Conservation (phyloP, 208 protist genomes). For the Leishmania major region DNA sequence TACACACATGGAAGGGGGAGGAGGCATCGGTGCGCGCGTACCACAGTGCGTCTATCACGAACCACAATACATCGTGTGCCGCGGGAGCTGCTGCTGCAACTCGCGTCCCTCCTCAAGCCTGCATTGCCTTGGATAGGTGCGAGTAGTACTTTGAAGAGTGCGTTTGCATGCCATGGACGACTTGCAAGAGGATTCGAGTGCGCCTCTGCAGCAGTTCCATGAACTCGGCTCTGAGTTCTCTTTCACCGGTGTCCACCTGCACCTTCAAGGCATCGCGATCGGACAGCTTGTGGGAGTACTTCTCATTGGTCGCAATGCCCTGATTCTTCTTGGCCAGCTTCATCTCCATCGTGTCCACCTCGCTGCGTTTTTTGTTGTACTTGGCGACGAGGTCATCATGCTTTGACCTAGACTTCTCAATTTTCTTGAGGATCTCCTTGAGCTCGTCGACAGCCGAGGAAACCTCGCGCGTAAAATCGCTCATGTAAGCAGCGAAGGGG, state of each 20-base stretch:
- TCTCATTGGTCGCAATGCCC: conserved; percentile 42
- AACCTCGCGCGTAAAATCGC: conserved; percentile 58
- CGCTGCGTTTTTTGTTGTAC: conserved; percentile 40
- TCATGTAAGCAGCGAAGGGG: conserved; percentile 52
- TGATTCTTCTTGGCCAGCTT: conserved; percentile 76
- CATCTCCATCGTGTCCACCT: conserved; percentile 42
- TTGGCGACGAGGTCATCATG: conserved; percentile 32
- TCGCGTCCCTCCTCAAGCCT: conserved; percentile 1
- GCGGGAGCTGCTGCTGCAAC: neutral
- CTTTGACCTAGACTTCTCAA: conserved; percentile 29
- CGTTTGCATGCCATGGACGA: conserved; percentile 28
- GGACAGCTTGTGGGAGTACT: conserved; percentile 43
- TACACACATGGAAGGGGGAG: neutral
- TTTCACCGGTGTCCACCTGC: conserved; percentile 31
- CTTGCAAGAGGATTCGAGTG: conserved; percentile 28
- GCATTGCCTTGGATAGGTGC: conserved; percentile 16
- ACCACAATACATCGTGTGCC: neutral
- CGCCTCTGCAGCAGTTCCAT: conserved; percentile 35
- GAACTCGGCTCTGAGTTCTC: conserved; percentile 24
- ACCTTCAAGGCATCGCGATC: conserved; percentile 43
- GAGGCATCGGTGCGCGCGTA: neutral
- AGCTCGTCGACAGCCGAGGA: conserved; percentile 36
- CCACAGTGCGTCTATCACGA: neutral
- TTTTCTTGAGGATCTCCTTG: conserved; percentile 19
- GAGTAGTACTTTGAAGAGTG: conserved; percentile 45